Base-by-base conservation (phyloP, 2,329 filamentous ascomycete genomes). In the Exophiala lecanii-corni region DNA sequence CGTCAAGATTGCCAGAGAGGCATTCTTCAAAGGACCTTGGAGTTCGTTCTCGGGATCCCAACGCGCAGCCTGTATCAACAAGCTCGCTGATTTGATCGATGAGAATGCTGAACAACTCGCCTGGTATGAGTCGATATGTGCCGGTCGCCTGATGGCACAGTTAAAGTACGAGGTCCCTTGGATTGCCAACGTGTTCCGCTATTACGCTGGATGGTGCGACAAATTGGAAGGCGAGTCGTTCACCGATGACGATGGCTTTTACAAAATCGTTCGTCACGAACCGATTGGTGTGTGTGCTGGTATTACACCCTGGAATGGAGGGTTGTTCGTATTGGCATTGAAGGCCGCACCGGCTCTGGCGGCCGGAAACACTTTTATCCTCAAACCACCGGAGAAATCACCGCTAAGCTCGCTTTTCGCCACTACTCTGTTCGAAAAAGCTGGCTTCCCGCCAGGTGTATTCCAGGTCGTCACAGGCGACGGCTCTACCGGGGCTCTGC, bases 71-170 rank as follows among this genome's bases (percentile, higher is more conserved):
- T 9, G 6, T n/a, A 28, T 39, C 9, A 39, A 17, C 20, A 28
- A 31, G 21, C 23, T 39, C 3, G 36, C 36, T 15, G 36, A 39
- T 16, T 26, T 39, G 13, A 30, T 39, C 4, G 36, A 39, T 12
- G 21, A 28, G 17, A 39, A 39, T 30, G 23, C 7, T 3, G 13
- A 28, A 6, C 23, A 3, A 6, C 15, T 39, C n/a, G 33, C 33
- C 9, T 19, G n/a, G 12, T 19, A 18, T 12, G 33, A 36, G 17
- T 18, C 15, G 15, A n/a, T 36, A 9, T 36, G 33, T n/a, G 17
- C 33, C 5, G 33, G 33, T 6, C 13, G 33, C 9, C 33, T 17
- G 6, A n/a, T 17, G 6, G n/a, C n/a, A n/a, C n/a, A n/a, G n/a
- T n/a, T n/a, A n/a, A n/a, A n/a, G n/a, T n/a, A n/a, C n/a, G n/a